phyloP scores from a whole-genome alignment of 805 yeast genomes.

The Candida adriatica region DNA sequence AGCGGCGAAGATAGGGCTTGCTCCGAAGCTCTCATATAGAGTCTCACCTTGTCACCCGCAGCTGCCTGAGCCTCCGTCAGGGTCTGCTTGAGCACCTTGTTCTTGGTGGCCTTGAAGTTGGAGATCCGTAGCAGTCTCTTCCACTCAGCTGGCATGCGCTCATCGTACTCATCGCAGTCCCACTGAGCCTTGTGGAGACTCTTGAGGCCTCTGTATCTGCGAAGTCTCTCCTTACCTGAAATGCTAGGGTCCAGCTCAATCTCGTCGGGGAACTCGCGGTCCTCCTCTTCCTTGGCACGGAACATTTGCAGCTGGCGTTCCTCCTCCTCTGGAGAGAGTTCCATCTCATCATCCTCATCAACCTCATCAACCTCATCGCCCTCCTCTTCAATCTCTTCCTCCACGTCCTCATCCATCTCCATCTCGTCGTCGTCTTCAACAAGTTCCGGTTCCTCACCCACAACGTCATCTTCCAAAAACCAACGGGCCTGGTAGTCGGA shows the following conservation, averaged over 20 bases:
- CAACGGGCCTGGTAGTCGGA: constrained; percentile 78
- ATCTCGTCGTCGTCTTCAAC: constrained; percentile 15
- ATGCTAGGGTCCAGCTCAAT: constrained; percentile 74
- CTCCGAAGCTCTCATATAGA: constrained; percentile 49
- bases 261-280: constrained; percentile 93
- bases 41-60: constrained; percentile 59
- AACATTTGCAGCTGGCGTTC: constrained; percentile 64
- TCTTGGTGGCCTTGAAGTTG: constrained; percentile 71
- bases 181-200: constrained; percentile 74
- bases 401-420: constrained; percentile 25
- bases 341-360: constrained; percentile 48
- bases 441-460: constrained; percentile 9
- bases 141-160: constrained; percentile 75
- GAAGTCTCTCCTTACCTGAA: constrained; percentile 67
- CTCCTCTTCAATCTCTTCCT: constrained; percentile 26
- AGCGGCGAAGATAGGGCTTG: constrained; percentile 46
- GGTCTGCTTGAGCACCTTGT: constrained; percentile 58
- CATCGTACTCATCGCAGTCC: constrained; percentile 82
- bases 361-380: constrained; percentile 25
- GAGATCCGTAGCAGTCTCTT: constrained; percentile 62
- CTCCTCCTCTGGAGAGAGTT: constrained; percentile 76
- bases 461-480: constrained; percentile 53
- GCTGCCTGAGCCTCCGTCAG: constrained; percentile 35
- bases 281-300: constrained; percentile 70
- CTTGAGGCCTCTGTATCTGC: constrained; percentile 81